These are phyloP conservation scores for Coemansia sp. DNA, from an alignment of 192 early-diverging fungal genomes.

Conservation along the genomic window DNA sequence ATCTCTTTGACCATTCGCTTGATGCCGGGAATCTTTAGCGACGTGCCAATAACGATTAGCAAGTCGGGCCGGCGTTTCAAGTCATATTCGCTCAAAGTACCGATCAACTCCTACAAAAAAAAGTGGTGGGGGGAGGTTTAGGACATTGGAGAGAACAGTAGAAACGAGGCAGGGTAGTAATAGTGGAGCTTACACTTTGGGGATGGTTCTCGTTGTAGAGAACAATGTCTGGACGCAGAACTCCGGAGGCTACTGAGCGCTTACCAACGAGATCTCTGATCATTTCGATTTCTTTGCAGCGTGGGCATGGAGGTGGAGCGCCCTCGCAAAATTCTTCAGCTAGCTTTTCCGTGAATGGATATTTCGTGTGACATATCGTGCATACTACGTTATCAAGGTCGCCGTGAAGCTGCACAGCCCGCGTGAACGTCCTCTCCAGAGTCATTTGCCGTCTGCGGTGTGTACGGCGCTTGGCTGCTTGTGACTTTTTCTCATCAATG, in stretches of 20 bases:
- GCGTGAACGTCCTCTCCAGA: conserved; percentile 56
- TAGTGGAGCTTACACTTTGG: conserved; percentile 33
- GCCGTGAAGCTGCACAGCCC: conserved; percentile 92
- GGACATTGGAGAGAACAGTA: conserved; percentile 2
- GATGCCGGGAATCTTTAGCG: conserved; percentile 54
- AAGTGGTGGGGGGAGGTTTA: background rate
- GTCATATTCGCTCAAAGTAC: conserved; percentile 44
- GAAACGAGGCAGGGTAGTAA: background rate
- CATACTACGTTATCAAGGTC: conserved; percentile 83
- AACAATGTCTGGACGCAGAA: conserved; percentile 87
- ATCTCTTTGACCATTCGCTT: conserved; percentile 55
- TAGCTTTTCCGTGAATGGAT: conserved; percentile 61
- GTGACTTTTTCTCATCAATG: conserved; percentile 2
- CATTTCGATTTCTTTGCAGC: conserved; percentile 55
- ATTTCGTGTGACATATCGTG: conserved; percentile 73
- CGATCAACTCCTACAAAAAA: conserved; percentile 43
- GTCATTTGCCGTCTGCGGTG: conserved; percentile 22
- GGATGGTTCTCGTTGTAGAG: conserved; percentile 83
- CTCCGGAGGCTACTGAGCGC: conserved; percentile 70
- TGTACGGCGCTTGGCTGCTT: background rate
- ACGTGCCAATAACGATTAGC: conserved; percentile 57
- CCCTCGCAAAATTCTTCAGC: conserved; percentile 68
- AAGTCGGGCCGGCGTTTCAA: conserved; percentile 51
- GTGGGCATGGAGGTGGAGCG: conserved; percentile 61
- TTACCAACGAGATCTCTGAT: conserved; percentile 64